Base-by-base conservation (phyloP, 805 yeast genomes). In the Yarrowia sp. region DNA sequence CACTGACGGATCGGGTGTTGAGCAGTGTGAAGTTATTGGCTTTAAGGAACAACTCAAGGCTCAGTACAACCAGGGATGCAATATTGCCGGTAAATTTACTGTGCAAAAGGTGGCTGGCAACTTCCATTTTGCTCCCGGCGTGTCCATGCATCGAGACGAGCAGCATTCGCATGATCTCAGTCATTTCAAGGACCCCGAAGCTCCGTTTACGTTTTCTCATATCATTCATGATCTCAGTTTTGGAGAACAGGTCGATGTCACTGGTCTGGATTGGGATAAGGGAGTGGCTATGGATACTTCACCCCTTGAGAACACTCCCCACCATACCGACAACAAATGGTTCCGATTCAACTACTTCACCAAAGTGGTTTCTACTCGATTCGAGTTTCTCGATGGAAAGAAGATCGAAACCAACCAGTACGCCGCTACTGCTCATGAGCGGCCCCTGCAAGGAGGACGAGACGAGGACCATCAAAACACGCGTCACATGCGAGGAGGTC, bases 121-220 rank as follows among this genome's bases (percentile, higher is more conserved):
- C 72, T 77, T 95, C 68, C 98, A 95, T 78, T 92, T 95, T 81
- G 97, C 98, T 0, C 98, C 99, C 4, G 99, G 99, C 44, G 85
- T 88, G 31, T 86, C 96, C 1, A 81, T 80, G 71, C 75, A 77
- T 65, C 75, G 77, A 9, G 85, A 84, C 15, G 81, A 82, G 60
- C 69, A 66, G 57, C 99, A 95, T 74, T 81, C 84, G 66, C 99
- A 95, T 77, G 99, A 95, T 73, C 76, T 89, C 64, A 88, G 96
- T 8, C 79, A 90, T 63, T 95, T 83, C 76, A 77, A 78, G 35
- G 80, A 84, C 68, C 80, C 81, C 67, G 75, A 76, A 1, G 82
- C 81, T 65, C 84, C 83, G 66, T 86, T 89, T 75, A 84, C 89
- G 67, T 88, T 95, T 72, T 84, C 86, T 71, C 99, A 95, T 75